These are phyloP conservation scores for Ceriops decandra DNA, from an alignment of 345 rosid genomes.

Conservation along the genomic window DNA sequence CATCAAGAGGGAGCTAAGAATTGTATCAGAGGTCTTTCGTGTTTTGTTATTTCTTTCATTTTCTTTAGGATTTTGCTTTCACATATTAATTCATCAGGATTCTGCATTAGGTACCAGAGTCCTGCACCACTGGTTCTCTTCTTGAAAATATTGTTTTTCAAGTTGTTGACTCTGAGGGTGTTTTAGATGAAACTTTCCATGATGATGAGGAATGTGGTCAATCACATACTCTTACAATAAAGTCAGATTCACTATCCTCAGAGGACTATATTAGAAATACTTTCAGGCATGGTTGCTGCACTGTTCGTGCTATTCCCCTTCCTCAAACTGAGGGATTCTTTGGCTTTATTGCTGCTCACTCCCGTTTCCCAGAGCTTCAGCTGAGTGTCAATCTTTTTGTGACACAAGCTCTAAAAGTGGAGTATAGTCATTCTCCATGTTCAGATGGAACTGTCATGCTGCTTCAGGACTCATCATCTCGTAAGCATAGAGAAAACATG, in stretches of 20 bases:
- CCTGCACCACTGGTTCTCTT: conserved; percentile 40
- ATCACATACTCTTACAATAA: conserved; percentile 42
- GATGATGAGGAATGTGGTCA: conserved; percentile 37
- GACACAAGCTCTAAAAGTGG: conserved; percentile 9
- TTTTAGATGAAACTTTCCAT: conserved; percentile 41
- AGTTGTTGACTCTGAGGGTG: conserved; percentile 44
- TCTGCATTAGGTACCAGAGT: conserved; percentile 38
- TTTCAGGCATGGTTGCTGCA: conserved; percentile 48
- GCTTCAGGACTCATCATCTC: conserved; percentile 11
- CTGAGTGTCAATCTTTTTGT: conserved; percentile 33
- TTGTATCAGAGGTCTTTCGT: conserved; percentile 37
- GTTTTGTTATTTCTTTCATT: neutral
- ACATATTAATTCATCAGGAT: neutral
- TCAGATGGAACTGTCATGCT: conserved; percentile 17
- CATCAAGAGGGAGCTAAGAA: conserved; percentile 44
- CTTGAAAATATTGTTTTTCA: conserved; percentile 41
- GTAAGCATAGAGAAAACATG: conserved; percentile 12
- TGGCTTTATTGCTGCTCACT: conserved; percentile 43
- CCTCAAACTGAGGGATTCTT: conserved; percentile 44
- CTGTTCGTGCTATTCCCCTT: conserved; percentile 36
- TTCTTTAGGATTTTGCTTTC: neutral
- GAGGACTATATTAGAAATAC: conserved; percentile 31
- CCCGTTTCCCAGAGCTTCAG: conserved; percentile 35
- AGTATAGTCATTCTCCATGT: conserved; percentile 12
- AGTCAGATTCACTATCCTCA: conserved; percentile 17